Percentiles rank a stretch among this genome's conserved stretches.
phyloP scores from a whole-genome alignment of 169 alveolate genomes.

The Plasmodium fragile region DNA sequence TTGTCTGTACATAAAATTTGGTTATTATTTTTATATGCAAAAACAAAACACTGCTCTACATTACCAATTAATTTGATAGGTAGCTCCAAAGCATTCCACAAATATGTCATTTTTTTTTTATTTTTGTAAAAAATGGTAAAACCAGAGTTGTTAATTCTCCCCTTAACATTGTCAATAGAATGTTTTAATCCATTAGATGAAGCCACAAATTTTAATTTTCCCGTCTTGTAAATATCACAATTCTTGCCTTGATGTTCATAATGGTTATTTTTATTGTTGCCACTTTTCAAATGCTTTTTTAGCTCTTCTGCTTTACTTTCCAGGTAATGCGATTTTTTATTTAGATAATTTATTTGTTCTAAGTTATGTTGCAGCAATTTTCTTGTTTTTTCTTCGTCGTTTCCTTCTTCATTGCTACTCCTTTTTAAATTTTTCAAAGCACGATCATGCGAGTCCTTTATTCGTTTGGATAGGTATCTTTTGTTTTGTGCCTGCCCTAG shows the following conservation, averaged over 20 bases:
- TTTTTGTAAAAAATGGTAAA: slow-evolving; percentile 63
- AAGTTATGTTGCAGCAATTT: slow-evolving; percentile 55
- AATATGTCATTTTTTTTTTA: slow-evolving; percentile 62
- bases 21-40: slow-evolving; percentile 48
- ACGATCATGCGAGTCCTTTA: slow-evolving; percentile 57
- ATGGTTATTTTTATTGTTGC: not conserved
- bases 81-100: slow-evolving; percentile 50
- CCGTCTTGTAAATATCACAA: slow-evolving; percentile 50
- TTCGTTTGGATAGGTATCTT: slow-evolving; percentile 46
- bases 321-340: slow-evolving; percentile 48
- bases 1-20: slow-evolving; percentile 72
- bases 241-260: slow-evolving; percentile 7
- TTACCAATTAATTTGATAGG: slow-evolving; percentile 70
- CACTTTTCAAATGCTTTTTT: slow-evolving; percentile 24
- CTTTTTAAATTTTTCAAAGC: slow-evolving; percentile 47
- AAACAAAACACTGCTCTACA: slow-evolving; percentile 59
- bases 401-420: not conserved
- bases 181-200: slow-evolving; percentile 63
- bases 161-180: slow-evolving; percentile 65
- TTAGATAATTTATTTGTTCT: slow-evolving; percentile 59
- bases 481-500: slow-evolving; percentile 42
- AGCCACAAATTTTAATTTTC: slow-evolving; percentile 59
- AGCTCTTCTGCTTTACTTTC: slow-evolving; percentile 55
- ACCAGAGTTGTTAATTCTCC: slow-evolving; percentile 40
- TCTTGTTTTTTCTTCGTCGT: slow-evolving; percentile 35